Percentiles rank a stretch among this genome's conserved stretches.
phyloP scores from a whole-genome alignment of 2,329 filamentous ascomycete species.

The Fusarium robinianum region DNA sequence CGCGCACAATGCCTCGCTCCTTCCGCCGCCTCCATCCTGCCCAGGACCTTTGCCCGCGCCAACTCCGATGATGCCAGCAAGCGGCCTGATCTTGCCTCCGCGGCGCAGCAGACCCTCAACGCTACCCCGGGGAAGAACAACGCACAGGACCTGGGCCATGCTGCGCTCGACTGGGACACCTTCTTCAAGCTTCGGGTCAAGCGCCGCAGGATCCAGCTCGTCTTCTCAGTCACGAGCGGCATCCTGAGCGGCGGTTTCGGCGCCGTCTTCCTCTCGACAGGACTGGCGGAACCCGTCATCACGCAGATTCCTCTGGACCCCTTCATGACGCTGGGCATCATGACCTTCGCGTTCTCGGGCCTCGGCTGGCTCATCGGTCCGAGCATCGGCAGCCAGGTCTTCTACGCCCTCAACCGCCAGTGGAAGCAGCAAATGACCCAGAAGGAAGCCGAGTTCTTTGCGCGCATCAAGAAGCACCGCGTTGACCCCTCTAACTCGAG shows the following conservation, averaged over 20 bases:
- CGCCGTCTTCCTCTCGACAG: slow-evolving; percentile 68
- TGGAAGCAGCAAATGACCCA: slow-evolving; percentile 73
- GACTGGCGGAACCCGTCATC: slow-evolving; percentile 73
- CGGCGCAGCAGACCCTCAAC: slow-evolving; percentile 26
- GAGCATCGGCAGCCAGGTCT: slow-evolving; percentile 76
- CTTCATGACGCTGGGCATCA: slow-evolving; percentile 80
- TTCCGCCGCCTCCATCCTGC: slow-evolving; percentile 13
- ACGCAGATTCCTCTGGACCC: slow-evolving; percentile 82
- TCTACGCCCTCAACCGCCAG: slow-evolving; percentile 74
- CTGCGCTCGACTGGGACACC: slow-evolving; percentile 77
- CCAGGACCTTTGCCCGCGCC: slow-evolving; percentile 27
- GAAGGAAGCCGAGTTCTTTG: slow-evolving; percentile 95
- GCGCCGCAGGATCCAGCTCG: slow-evolving; percentile 81
- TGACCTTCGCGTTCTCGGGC: slow-evolving; percentile 76
- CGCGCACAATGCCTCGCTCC: slow-evolving; percentile 26
- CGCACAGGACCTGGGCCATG: slow-evolving; percentile 23
- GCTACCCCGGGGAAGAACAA: slow-evolving; percentile 24
- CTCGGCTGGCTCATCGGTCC: slow-evolving; percentile 89
- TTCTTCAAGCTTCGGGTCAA: slow-evolving; percentile 91
- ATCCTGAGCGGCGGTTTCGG: slow-evolving; percentile 65
- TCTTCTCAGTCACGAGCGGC: slow-evolving; percentile 71
- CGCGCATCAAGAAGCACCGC: slow-evolving; percentile 86
- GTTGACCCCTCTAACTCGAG: slow-evolving; percentile 90
- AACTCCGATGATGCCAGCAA: slow-evolving; percentile 21
- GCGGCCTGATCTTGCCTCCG: slow-evolving; percentile 16